phyloP scores from a whole-genome alignment of 176 grass and related monocot genomes.

The Avena sativa region DNA sequence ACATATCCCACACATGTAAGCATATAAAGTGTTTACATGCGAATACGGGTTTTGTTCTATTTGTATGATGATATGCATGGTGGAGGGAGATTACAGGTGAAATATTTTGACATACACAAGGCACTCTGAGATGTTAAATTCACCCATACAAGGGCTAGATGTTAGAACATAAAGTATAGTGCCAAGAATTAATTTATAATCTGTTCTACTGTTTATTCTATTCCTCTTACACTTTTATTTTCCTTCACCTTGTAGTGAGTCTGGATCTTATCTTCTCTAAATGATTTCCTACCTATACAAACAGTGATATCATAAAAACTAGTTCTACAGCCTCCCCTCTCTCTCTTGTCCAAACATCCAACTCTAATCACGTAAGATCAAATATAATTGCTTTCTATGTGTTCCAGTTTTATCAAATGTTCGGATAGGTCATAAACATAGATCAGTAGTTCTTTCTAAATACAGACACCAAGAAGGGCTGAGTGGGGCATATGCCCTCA shows the following conservation, averaged over 20 bases:
- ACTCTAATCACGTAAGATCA: not conserved
- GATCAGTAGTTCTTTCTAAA: not conserved
- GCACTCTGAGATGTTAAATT: not conserved
- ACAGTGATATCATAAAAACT: slow-evolving; percentile 1
- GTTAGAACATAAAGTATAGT: not conserved
- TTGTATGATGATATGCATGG: not conserved
- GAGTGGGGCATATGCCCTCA: not conserved
- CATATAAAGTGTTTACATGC: not conserved
- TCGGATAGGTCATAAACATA: not conserved
- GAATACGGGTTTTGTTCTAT: not conserved
- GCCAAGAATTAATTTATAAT: not conserved
- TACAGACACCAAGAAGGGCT: not conserved
- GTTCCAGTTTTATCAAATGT: not conserved
- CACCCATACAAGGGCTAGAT: not conserved
- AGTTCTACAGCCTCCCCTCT: not conserved
- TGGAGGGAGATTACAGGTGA: not conserved
- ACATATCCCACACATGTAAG: slow-evolving; percentile 3
- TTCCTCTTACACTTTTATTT: not conserved
- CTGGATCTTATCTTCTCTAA: not conserved
- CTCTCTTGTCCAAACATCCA: not conserved
- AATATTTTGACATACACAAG: not conserved
- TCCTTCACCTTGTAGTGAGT: not conserved
- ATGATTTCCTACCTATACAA: not conserved
- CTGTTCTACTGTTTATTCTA: not conserved
- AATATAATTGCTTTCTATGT: not conserved